Conservation (phyloP, 768 basidiomycete genomes). For the Lactarius sp. region DNA sequence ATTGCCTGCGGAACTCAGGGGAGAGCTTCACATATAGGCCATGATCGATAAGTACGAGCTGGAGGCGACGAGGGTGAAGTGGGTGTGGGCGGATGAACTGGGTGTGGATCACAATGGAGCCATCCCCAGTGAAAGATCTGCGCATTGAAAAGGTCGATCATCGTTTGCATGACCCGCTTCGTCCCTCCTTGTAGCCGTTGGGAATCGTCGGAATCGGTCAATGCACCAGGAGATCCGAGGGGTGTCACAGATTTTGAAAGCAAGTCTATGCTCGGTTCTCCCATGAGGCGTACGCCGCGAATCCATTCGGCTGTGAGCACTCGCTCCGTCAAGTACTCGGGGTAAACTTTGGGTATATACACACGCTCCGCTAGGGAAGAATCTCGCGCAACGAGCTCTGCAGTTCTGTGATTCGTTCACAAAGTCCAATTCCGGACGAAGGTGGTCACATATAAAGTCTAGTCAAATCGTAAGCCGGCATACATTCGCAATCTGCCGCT, state of each 20-base stretch:
- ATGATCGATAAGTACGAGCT: conserved; percentile 86
- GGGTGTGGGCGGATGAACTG: conserved; percentile 65
- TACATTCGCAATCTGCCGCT: background rate
- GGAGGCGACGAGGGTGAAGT: conserved; percentile 39
- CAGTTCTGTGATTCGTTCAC: conserved; percentile 77
- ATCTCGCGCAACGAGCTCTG: conserved; percentile 62
- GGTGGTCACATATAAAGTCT: conserved; percentile 78
- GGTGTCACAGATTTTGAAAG: conserved; percentile 12
- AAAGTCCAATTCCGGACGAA: conserved; percentile 82
- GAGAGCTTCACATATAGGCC: conserved; percentile 78
- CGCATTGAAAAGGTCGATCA: conserved; percentile 84
- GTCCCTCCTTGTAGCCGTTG: conserved; percentile 51
- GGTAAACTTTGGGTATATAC: conserved; percentile 72
- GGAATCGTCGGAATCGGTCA: background rate
- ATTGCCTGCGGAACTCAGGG: conserved; percentile 63
- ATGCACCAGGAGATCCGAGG: conserved; percentile 16
- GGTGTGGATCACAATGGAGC: conserved; percentile 75
- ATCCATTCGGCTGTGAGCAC: conserved; percentile 88
- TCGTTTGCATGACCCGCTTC: conserved; percentile 70
- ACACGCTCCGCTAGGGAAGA: conserved; percentile 65
- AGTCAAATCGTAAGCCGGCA: background rate
- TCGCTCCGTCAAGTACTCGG: conserved; percentile 65
- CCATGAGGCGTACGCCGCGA: conserved; percentile 70
- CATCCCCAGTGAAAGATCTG: conserved; percentile 93
- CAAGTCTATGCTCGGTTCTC: conserved; percentile 35